Percentiles rank a stretch among this genome's conserved stretches.
Evolutionary conservation across 2,329 filamentous ascomycete species (phyloP).

Genomic region (Dendryphion nanum): DNA sequence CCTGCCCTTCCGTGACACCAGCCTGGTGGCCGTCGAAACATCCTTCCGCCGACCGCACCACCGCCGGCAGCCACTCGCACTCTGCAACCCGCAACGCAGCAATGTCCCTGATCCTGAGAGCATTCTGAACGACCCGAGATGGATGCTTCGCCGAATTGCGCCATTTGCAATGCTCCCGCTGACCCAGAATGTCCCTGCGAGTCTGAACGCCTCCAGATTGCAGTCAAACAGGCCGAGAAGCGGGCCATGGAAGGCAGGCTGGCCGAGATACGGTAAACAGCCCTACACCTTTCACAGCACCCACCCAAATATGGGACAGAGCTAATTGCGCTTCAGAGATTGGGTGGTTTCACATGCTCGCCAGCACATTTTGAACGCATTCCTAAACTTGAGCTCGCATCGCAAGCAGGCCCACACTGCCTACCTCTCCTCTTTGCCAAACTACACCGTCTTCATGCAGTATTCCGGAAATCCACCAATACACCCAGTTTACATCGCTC

Average conservation of each 20-base stretch:
- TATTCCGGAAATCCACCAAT: constrained; percentile 47
- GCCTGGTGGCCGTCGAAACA: constrained; percentile 13
- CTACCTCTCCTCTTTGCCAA: constrained; percentile 46
- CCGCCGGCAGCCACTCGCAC: constrained; percentile 4
- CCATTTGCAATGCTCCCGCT: constrained; percentile 41
- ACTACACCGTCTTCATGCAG: constrained; percentile 47
- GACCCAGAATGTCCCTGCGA: constrained; percentile 41
- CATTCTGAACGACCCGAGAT: constrained; percentile 27
- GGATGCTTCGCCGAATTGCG: constrained; percentile 41
- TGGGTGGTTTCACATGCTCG: constrained; percentile 49
- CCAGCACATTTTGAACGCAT: constrained; percentile 45
- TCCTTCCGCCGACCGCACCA: constrained; percentile 7
- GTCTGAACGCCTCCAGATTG: constrained; percentile 39
- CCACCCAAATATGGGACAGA: constrained; percentile 13
- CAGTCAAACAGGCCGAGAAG: constrained; percentile 39
- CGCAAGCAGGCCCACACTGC: constrained; percentile 43
- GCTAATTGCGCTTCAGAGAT: constrained; percentile 33
- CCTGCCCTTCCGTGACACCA: constrained; percentile 17
- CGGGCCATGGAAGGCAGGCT: constrained; percentile 37
- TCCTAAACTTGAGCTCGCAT: constrained; percentile 40
- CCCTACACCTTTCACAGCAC: background rate
- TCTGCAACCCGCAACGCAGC: constrained; percentile 9
- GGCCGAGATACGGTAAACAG: constrained; percentile 33
- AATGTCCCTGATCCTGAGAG: constrained; percentile 16
- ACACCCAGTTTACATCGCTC: constrained; percentile 39